phyloP scores from a whole-genome alignment of 2,329 filamentous ascomycete species.

The Fusarium staphyleae region DNA sequence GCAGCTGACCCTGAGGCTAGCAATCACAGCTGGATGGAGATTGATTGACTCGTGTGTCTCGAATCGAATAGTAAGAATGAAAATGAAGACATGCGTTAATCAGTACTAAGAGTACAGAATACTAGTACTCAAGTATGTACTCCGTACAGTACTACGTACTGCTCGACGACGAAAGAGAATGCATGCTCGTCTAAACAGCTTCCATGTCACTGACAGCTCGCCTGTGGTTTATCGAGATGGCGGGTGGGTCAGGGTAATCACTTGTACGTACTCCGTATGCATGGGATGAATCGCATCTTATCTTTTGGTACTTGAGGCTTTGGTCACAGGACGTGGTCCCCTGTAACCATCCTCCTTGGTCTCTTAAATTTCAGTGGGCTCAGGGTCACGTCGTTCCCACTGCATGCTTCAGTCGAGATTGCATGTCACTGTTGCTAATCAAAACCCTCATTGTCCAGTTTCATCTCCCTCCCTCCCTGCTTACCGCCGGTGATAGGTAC shows the following conservation, averaged over 20 bases:
- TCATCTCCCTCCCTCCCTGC: constrained; percentile 3
- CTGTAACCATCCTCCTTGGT: constrained; percentile 7
- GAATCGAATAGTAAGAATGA: too few species aligned
- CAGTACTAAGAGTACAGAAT: too few species aligned
- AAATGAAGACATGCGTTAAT: too few species aligned
- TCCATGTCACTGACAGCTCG: too few species aligned
- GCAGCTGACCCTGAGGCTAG: background rate
- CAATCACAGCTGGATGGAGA: background rate
- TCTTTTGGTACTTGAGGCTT: too few species aligned
- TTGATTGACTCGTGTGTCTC: background rate
- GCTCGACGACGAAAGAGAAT: too few species aligned
- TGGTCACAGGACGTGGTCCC: constrained; percentile 21
- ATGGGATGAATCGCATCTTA: too few species aligned
- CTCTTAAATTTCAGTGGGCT: constrained; percentile 35
- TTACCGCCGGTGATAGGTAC: background rate
- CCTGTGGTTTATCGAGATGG: background rate
- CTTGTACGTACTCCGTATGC: too few species aligned
- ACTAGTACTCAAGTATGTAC: too few species aligned
- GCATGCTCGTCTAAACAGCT: too few species aligned
- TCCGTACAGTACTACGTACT: too few species aligned
- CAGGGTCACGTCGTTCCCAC: constrained; percentile 8
- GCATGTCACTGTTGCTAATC: constrained; percentile 1
- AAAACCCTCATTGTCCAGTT: background rate
- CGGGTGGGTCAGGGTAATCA: constrained; percentile 9
- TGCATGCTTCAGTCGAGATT: constrained; percentile 35